Base-by-base conservation (phyloP, 768 basidiomycete species). In the Boletus eberwhitei region DNA sequence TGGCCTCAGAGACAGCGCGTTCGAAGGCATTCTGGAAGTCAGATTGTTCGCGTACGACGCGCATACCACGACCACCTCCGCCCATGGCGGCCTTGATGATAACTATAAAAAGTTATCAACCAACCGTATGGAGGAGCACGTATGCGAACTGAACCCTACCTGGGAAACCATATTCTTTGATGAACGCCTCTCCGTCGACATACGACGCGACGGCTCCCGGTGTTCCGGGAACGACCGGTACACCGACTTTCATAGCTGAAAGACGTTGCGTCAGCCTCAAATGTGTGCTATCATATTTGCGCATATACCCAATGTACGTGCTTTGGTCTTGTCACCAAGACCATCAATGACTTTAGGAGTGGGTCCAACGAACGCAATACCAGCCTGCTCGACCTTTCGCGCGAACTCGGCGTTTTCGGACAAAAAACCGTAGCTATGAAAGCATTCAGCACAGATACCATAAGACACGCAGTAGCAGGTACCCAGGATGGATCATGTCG, bases 1-100 rank as follows among this genome's bases (percentile, higher is more conserved):
- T 98, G 58, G 97, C 97, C 72, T 99, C 97, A 63, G 84, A 86
- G 57, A 93, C 93, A 14, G 97, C 96, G 54, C 93, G 88, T 66
- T 93, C 82, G 70, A 98, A 98, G 8, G 89, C 78, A 53, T 82
- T 77, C 75, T 93, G 81, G 80, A 98, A 98, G 62, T 93, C 88
- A 31, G 87, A 86, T 71, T 95, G 88, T 66, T 94, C 92, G 58
- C 93, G 86, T 34, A 99, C 97, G 52, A 99, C 96, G 65, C 97
- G 90, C 97, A 98, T 99, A 56, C 97, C 97, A 63, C 96, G 92
- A 50, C 97, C 97, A 63, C 96, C 96, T 54, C 95, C 96, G 54
- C 96, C 96, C 91, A 97, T 95, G 9, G 96, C 96, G 37, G 97
- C 97, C 76, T 98, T 99, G 83, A 99, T 98, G 72, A 99, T 98